phyloP scores from a whole-genome alignment of 2,329 filamentous ascomycete genomes.

The Hymenoscyphus fructigenus region DNA sequence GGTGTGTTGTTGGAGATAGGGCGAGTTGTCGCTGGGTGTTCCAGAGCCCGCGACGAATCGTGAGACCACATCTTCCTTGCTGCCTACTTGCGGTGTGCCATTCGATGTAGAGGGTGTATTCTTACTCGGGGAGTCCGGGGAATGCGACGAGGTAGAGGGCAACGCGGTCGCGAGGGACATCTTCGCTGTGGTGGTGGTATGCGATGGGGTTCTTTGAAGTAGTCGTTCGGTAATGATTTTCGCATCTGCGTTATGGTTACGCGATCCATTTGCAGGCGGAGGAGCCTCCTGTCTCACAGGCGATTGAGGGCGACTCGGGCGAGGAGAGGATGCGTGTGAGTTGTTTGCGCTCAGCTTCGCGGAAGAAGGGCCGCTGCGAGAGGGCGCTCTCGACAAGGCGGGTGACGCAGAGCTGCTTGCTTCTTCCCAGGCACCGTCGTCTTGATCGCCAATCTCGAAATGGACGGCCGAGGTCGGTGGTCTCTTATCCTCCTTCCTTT shows the following conservation, averaged over 20 bases:
- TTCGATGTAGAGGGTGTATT: constrained; percentile 23
- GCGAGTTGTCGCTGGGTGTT: constrained; percentile 50
- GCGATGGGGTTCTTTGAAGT: constrained; percentile 62
- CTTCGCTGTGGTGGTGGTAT: constrained; percentile 53
- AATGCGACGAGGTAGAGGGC: constrained; percentile 36
- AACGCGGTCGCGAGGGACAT: constrained; percentile 59
- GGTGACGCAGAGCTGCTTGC: constrained; percentile 63
- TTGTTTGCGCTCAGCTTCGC: constrained; percentile 41
- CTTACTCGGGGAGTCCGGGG: constrained; percentile 36
- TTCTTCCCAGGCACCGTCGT: constrained; percentile 66
- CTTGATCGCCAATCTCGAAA: constrained; percentile 58
- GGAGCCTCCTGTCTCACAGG: constrained; percentile 13
- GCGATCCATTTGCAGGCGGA: constrained; percentile 34
- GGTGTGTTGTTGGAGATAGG: constrained; percentile 45
- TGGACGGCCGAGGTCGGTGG: constrained; percentile 56
- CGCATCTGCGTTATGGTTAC: constrained; percentile 52
- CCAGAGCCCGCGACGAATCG: constrained; percentile 57
- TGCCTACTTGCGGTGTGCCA: constrained; percentile 21
- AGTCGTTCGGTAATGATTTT: constrained; percentile 67
- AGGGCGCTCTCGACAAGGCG: constrained; percentile 49
- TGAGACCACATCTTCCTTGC: constrained; percentile 52
- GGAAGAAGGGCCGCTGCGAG: constrained; percentile 47
- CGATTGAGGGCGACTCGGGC: constrained; percentile 21
- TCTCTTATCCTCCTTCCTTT: constrained; percentile 47
- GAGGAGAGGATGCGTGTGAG: constrained; percentile 33